Percentiles rank a stretch among this genome's conserved stretches.
These are phyloP conservation scores for Xylaria sp. DNA, from an alignment of 2,329 filamentous ascomycete genomes.

Conservation along the genomic window DNA sequence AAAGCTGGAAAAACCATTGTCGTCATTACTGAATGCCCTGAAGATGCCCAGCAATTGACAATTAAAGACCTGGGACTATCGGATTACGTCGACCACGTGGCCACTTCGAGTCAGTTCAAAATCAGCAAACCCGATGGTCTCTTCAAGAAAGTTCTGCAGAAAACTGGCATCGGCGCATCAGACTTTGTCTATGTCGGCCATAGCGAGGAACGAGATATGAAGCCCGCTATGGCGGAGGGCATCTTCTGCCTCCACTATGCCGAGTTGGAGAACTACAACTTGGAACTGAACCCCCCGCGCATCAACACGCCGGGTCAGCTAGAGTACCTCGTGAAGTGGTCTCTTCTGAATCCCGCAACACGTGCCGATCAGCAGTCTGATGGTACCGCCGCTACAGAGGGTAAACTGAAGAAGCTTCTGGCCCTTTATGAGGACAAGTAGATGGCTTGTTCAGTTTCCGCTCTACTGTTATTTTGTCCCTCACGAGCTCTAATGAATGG, in stretches of 20 bases:
- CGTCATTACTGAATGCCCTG: conserved; percentile 43
- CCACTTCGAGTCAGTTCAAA: conserved; percentile 31
- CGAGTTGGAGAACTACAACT: conserved; percentile 14
- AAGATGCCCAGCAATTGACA: conserved; percentile 43
- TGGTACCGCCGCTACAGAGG: no score
- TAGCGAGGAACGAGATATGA: conserved; percentile 28
- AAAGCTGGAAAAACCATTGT: conserved; percentile 36
- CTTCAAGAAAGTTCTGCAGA: conserved; percentile 27
- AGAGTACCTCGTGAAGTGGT: not conserved
- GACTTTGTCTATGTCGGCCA: conserved; percentile 32
- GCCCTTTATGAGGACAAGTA: no score
- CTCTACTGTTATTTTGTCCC: no score
- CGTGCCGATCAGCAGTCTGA: no score
- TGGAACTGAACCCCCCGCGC: conserved; percentile 12
- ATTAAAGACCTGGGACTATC: conserved; percentile 31
- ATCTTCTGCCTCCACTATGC: conserved; percentile 30
- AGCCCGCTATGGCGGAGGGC: conserved; percentile 26
- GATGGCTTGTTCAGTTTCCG: no score
- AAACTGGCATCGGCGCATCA: conserved; percentile 22
- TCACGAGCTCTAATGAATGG: no score
- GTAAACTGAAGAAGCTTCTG: no score
- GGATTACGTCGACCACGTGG: conserved; percentile 29
- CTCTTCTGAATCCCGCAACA: no score
- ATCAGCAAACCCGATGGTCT: conserved; percentile 29
- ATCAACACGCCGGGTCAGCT: conserved; percentile 18